Evolutionary conservation across 2,329 filamentous ascomycete species (phyloP), one percentile per base, ranked within the genome.

Genomic region (Monilinia laxa): DNA sequence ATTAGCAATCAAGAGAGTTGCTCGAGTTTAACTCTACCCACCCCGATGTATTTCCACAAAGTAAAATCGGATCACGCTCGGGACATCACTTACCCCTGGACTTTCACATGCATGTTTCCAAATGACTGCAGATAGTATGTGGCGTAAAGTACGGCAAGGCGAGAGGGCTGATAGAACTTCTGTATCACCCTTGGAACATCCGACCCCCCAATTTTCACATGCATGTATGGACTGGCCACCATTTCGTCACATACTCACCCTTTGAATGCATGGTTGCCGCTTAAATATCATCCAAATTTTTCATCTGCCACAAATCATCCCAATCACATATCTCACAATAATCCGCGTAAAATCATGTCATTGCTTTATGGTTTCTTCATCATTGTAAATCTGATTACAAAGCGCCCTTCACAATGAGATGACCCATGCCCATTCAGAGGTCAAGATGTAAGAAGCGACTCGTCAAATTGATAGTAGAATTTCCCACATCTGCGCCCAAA

Each of bases 401-500:
- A 75, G 75, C 74, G 72, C 73, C 73, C 64, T 70, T 73, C 31
- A 73, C 71, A 75, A 70, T 71, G 85, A 62, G 81, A 42, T 83
- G 83, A 87, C 84, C 84, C 81, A 86, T 84, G 82, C 82, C 83
- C 82, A 59, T 60, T 68, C 75, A 82, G 80, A 86, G 83, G 83
- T 85, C 83, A 84, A 85, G 85, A 86, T 87, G 85, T 84, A 86
- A 82, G 65, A 63, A 63, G 82, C 83, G 83, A 83, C 81, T 81
- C 82, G 85, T 82, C 82, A 82, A 83, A 64, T 64, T 64, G 64
- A 55, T 49, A 45, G 82, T 78, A 76, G 58, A 62, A 62, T 51
- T 78, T 78, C 78, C 77, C 77, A 75, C 80, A 80, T 81, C 79
- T 77, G 73, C 72, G 76, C 75, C 70, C 78, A 63, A 77, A 62